Evolutionary conservation across 2,329 filamentous ascomycete species (phyloP).

Genomic region (Eurotiales sp.): DNA sequence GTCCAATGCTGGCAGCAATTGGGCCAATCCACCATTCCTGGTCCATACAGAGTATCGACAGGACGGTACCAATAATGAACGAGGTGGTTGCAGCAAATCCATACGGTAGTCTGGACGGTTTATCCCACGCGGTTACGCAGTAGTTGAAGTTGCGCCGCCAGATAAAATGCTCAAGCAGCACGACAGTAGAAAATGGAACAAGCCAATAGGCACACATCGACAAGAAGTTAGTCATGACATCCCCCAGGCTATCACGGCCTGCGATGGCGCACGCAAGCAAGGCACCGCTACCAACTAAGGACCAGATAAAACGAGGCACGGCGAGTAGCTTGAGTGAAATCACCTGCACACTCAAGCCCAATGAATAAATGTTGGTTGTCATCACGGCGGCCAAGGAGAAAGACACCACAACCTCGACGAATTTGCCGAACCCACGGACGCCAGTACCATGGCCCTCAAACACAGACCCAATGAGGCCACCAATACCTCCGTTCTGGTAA

Average conservation of each 20-base stretch:
- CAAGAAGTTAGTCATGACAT: constrained; percentile 38
- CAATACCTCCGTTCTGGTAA: background rate
- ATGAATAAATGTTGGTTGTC: background rate
- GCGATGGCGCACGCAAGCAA: constrained; percentile 28
- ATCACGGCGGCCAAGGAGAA: background rate
- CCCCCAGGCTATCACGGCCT: constrained; percentile 32
- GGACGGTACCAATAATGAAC: constrained; percentile 28
- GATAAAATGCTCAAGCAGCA: constrained; percentile 35
- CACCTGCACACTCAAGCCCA: background rate
- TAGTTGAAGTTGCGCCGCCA: constrained; percentile 36
- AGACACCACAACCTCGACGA: background rate
- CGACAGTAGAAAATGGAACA: constrained; percentile 32
- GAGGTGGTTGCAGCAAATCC: constrained; percentile 32
- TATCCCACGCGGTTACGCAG: constrained; percentile 34
- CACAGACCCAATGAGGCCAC: background rate
- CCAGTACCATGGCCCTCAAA: background rate
- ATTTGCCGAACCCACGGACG: constrained; percentile 1
- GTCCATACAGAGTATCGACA: constrained; percentile 29
- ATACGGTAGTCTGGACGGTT: constrained; percentile 29
- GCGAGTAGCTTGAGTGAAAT: background rate
- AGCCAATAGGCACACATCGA: constrained; percentile 41
- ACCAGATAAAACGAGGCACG: background rate
- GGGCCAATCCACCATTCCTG: constrained; percentile 30
- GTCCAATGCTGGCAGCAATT: constrained; percentile 28
- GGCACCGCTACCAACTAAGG: background rate